phyloP scores from a whole-genome alignment of 345 rosid genomes.

The Excoecaria cochinchinensis region DNA sequence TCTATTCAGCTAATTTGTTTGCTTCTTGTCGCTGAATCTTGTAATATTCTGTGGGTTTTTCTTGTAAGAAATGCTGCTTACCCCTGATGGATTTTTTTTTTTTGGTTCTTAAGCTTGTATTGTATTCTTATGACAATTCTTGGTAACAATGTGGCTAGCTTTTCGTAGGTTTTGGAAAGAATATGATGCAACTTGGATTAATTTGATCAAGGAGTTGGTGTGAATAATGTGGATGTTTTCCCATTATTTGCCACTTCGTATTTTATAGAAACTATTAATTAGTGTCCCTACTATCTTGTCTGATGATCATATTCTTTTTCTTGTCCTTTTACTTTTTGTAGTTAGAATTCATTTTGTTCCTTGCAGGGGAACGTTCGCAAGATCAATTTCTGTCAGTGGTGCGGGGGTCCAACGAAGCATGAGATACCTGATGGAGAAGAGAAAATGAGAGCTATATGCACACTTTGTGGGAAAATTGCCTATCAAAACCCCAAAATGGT shows the following conservation, averaged over 20 bases:
- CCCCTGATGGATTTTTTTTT: too few species aligned
- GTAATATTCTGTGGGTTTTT: neutral
- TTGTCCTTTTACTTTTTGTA: neutral
- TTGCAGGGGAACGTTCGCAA: conserved; percentile 57
- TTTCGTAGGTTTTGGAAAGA: neutral
- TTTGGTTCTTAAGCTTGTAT: neutral
- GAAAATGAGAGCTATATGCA: conserved; percentile 84
- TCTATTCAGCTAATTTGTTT: neutral
- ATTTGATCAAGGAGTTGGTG: conserved; percentile 8
- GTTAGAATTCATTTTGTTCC: neutral
- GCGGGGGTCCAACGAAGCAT: conserved; percentile 91
- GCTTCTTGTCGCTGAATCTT: neutral
- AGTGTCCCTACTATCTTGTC: neutral
- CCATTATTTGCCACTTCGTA: neutral
- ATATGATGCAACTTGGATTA: conserved; percentile 6
- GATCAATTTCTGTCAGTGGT: conserved; percentile 93
- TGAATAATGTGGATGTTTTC: neutral
- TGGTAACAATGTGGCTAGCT: neutral
- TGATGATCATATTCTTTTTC: neutral
- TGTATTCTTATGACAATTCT: conserved; percentile 4
- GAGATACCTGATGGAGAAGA: conserved; percentile 92
- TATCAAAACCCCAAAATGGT: conserved; percentile 99
- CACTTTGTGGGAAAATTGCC: conserved; percentile 66
- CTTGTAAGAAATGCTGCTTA: neutral
- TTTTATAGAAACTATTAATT: neutral